phyloP scores from a whole-genome alignment of 192 early-diverging fungal species.

The Backusella macrospora region DNA sequence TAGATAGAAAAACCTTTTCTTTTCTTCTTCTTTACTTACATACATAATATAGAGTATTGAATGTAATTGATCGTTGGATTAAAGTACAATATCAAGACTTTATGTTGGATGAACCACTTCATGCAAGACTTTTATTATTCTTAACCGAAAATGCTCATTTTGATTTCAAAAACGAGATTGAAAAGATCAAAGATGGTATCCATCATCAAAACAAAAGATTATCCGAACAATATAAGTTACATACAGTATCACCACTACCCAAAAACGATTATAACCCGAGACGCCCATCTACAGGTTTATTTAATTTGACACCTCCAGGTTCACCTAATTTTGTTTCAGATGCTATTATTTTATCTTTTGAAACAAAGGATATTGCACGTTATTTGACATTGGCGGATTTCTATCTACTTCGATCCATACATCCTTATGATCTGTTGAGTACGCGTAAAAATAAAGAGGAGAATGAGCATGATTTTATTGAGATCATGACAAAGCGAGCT shows the following conservation, averaged over 20 bases:
- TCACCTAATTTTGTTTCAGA: constrained; percentile 6
- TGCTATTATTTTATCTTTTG: neutral
- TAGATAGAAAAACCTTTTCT: neutral
- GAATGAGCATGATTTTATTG: constrained; percentile 22
- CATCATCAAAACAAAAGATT: constrained; percentile 11
- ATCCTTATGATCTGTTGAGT: constrained; percentile 30
- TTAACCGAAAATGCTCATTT: constrained; percentile 36
- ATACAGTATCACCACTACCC: neutral
- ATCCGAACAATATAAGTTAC: neutral
- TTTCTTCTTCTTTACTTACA: neutral
- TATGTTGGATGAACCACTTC: constrained; percentile 45
- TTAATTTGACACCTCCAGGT: constrained; percentile 30
- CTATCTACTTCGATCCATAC: constrained; percentile 42
- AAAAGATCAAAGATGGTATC: constrained; percentile 9
- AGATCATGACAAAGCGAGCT: constrained; percentile 41
- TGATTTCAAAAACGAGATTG: constrained; percentile 50
- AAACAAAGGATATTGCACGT: constrained; percentile 31
- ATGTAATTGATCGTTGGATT: constrained; percentile 65
- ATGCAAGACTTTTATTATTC: constrained; percentile 50
- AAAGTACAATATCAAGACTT: constrained; percentile 65
- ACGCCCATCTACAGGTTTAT: neutral
- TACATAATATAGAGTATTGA: constrained; percentile 59
- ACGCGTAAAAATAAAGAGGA: neutral
- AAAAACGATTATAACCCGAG: neutral
- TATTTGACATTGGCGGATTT: constrained; percentile 50